These are phyloP conservation scores for Melastoma malabathricum DNA, from an alignment of 345 rosid species.

Conservation along the genomic window DNA sequence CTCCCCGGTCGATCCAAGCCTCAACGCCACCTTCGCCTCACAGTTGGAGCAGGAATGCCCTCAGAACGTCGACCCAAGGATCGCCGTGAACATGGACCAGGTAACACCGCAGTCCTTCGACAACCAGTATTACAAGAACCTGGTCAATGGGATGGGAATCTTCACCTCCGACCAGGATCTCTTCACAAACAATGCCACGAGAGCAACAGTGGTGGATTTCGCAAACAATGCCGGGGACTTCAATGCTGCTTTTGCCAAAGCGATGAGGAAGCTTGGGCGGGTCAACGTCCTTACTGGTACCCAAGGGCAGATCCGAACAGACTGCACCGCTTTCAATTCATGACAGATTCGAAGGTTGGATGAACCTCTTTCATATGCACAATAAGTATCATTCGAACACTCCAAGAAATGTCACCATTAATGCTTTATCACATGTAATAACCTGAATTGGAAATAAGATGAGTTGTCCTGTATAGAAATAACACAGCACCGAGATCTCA, in stretches of 20 bases:
- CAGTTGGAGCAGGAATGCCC: constrained; percentile 50
- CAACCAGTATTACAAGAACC: constrained; percentile 56
- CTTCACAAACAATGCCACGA: constrained; percentile 34
- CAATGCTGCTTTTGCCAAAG: constrained; percentile 35
- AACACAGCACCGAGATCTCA: too few relatives aligned
- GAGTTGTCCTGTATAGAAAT: too few relatives aligned
- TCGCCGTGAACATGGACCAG: constrained; percentile 47
- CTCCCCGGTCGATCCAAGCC: constrained; percentile 48
- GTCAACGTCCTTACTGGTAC: constrained; percentile 50
- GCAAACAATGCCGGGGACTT: constrained; percentile 43
- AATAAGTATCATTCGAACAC: neutral
- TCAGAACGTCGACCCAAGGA: constrained; percentile 29
- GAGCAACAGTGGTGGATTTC: constrained; percentile 38
- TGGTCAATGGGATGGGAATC: constrained; percentile 60
- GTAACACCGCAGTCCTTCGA: constrained; percentile 41
- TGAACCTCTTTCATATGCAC: neutral
- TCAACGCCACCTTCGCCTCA: constrained; percentile 37
- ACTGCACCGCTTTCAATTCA: constrained; percentile 46
- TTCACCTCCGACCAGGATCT: constrained; percentile 60
- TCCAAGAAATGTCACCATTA: too few relatives aligned
- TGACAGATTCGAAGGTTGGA: neutral
- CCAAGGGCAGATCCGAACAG: constrained; percentile 52
- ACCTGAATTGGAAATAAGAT: too few relatives aligned
- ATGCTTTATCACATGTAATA: neutral
- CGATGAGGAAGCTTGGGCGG: constrained; percentile 81